Evolutionary conservation across 108 stramenopile species (phyloP), one percentile per base, ranked within the genome.

Genomic region (Cylindrotheca closterium): DNA sequence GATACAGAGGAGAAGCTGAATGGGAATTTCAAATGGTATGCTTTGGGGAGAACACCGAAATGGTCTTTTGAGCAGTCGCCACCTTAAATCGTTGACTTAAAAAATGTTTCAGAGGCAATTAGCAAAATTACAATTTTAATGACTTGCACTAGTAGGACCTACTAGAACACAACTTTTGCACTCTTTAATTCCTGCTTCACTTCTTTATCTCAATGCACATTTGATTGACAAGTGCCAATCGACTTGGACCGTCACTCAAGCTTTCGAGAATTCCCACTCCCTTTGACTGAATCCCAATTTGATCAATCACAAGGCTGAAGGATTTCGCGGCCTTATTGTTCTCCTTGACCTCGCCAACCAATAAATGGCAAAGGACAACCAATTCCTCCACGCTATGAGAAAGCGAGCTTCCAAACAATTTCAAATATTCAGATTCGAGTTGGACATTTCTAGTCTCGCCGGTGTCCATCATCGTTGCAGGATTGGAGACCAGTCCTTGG

Each of bases 401-500:
- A 1, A 71, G 22, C 26, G 61, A 55, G 34, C 30, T 28, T 55
- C 55, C 55, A 18, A 71, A 37, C 3, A 60, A 23, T 8, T 18
- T 30, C 37, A 71, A 34, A 33, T 71, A 71, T 30, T 63, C 70
- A 12, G 45, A 45, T 63, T 71, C 70, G 21, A 71, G 70, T 55
- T 47, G 55, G 17, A 42, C 5, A 48, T 57, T 50, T 22, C 34
- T 28, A 33, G 29, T 34, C 28, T 47, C 30, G 48, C 30, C 60
- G 8, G 52, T 49, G 49, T 68, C 56, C 49, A 47, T 34, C 15
- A 42, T 42, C 10, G 7, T 42, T 42, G 37, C 7, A 10, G 37
- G 15, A 15, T 42, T 42, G 37, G 7, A 10, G 37, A 7, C 15
- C 15, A 42, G 37, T 10, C 10, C 15, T 29, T 47, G 60, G 48